phyloP scores from a whole-genome alignment of 2,329 filamentous ascomycete species.

The Aspergillus ochraceoroseus region DNA sequence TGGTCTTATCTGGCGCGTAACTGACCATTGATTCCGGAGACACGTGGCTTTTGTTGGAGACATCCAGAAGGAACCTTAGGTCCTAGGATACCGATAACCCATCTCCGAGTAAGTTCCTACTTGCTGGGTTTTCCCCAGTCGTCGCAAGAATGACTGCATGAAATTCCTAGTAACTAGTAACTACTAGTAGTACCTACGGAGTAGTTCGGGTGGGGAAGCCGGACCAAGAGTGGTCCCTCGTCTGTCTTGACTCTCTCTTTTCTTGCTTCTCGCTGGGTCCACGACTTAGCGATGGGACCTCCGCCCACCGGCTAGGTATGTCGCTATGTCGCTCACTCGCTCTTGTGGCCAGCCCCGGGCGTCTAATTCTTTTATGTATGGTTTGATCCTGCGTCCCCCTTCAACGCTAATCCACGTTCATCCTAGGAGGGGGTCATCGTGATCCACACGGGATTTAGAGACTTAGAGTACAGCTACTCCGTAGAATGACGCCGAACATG shows the following conservation, averaged over 20 bases:
- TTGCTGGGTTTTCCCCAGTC: not conserved
- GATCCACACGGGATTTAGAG: constrained; percentile 17
- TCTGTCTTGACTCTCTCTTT: not conserved
- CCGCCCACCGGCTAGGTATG: constrained; percentile 11
- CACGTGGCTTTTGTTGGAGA: constrained; percentile 22
- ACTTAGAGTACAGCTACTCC: no score
- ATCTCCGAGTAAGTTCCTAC: not conserved
- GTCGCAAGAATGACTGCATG: not conserved
- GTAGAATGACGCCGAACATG: no score
- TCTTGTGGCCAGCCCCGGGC: constrained; percentile 13
- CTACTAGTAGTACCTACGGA: no score
- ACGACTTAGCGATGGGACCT: constrained; percentile 1
- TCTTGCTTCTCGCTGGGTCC: constrained; percentile 3
- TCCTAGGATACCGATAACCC: constrained; percentile 6
- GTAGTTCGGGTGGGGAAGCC: constrained; percentile 5
- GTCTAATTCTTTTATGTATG: constrained; percentile 15
- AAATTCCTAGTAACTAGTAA: not conserved
- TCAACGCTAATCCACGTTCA: constrained; percentile 11
- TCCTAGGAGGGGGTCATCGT: constrained; percentile 10
- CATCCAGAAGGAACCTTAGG: constrained; percentile 14
- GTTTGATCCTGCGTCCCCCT: constrained; percentile 6
- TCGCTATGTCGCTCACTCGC: no score
- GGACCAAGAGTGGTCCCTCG: no score
- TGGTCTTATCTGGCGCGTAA: constrained; percentile 21
- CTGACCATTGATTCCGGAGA: constrained; percentile 10